These are phyloP conservation scores for Cyphellophora europaea DNA, from an alignment of 2,329 filamentous ascomycete genomes.

Conservation along the genomic window DNA sequence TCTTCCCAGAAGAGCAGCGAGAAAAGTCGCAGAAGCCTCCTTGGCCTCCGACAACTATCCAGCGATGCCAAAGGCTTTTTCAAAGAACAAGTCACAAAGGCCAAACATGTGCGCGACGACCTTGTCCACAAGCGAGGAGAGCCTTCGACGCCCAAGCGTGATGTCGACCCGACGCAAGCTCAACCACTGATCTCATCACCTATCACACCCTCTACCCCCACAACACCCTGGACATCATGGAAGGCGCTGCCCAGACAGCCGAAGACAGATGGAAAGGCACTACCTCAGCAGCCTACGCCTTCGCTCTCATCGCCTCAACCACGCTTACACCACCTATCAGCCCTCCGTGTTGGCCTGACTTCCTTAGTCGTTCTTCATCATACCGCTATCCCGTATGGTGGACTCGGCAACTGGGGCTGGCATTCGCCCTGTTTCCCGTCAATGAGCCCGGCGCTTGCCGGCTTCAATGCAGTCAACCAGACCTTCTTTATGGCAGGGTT, in stretches of 20 bases:
- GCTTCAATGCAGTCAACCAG: constrained; percentile 15
- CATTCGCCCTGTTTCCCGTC: neutral
- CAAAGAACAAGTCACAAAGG: neutral
- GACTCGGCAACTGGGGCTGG: neutral
- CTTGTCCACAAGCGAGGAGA: neutral
- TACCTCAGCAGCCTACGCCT: neutral
- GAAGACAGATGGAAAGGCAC: neutral
- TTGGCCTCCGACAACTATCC: neutral
- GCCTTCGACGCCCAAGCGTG: neutral
- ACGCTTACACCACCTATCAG: neutral
- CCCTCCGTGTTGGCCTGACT: neutral
- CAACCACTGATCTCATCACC: neutral
- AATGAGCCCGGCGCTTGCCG: constrained; percentile 8
- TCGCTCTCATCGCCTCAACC: neutral
- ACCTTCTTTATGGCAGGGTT: constrained; percentile 17
- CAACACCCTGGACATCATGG: neutral
- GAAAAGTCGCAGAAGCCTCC: neutral
- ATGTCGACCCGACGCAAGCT: too few species aligned
- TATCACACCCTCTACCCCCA: neutral
- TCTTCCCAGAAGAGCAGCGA: neutral
- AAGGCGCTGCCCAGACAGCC: neutral
- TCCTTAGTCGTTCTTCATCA: constrained; percentile 12
- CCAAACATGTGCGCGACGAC: neutral
- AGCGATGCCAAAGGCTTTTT: neutral
- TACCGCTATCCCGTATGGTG: constrained; percentile 25